Conservation (phyloP, 257 asterid genomes). For the Solanum sitiens region DNA sequence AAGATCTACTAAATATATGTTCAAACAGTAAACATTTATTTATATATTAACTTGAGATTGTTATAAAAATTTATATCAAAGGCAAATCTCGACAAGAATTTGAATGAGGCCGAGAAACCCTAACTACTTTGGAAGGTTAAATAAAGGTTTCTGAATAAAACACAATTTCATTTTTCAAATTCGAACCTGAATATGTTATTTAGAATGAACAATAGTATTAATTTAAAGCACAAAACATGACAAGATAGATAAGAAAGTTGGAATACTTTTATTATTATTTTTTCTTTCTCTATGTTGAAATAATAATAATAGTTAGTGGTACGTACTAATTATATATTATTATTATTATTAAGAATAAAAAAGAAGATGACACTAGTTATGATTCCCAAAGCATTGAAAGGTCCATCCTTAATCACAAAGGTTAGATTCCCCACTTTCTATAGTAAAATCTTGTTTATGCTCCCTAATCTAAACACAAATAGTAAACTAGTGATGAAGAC, state of each 20-base stretch:
- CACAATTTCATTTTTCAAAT: not conserved
- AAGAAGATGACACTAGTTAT: not conserved
- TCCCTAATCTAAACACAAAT: conserved; percentile 25
- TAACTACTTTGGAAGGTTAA: too few relatives aligned
- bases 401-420: conserved; percentile 7
- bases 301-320: not conserved
- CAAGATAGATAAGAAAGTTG: conserved; percentile 35
- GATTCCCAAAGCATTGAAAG: conserved; percentile 14
- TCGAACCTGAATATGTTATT: not conserved
- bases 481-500: conserved; percentile 15
- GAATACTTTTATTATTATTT: not conserved
- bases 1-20: fast-evolving
- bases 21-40: not conserved
- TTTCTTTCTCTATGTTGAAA: not conserved
- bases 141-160: not conserved
- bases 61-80: not conserved
- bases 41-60: not conserved
- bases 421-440: conserved; percentile 13
- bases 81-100: not conserved
- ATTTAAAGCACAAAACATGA: conserved; percentile 29
- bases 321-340: not conserved
- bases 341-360: not conserved
- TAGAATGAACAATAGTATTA: not conserved
- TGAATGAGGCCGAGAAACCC: not conserved
- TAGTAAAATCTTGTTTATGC: conserved; percentile 18